phyloP scores from a whole-genome alignment of 345 rosid species.

The Ceriops decandra region DNA sequence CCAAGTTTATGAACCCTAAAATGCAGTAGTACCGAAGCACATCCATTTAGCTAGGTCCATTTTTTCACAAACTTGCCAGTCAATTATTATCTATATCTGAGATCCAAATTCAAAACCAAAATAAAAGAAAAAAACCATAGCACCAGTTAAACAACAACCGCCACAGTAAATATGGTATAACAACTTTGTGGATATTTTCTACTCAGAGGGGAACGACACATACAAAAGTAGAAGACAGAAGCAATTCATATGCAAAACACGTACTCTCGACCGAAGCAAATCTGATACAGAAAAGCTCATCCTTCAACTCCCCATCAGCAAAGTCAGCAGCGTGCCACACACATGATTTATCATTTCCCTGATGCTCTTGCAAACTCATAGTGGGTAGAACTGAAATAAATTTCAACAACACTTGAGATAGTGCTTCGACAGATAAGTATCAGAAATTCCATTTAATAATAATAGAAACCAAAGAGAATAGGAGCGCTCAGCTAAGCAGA shows the following conservation, averaged over 20 bases:
- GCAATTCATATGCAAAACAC: constrained; percentile 14
- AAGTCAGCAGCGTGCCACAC: constrained; percentile 75
- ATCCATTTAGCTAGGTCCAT: no score
- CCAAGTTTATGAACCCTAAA: no score
- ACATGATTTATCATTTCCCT: constrained; percentile 71
- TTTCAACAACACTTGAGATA: not conserved
- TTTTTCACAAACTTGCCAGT: no score
- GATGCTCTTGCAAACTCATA: constrained; percentile 59
- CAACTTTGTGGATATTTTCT: no score
- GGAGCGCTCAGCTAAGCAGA: not conserved
- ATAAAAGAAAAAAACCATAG: no score
- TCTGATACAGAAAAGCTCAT: constrained; percentile 75
- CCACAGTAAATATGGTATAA: no score
- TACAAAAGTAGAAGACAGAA: not conserved
- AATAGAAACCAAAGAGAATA: not conserved
- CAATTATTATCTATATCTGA: no score
- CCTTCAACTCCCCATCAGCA: constrained; percentile 71
- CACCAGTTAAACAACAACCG: no score
- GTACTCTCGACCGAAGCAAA: constrained; percentile 69
- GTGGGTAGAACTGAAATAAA: constrained; percentile 41
- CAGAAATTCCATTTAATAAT: no score
- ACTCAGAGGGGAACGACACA: not conserved
- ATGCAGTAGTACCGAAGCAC: no score
- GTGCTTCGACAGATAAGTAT: no score
- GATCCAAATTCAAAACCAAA: no score